Evolutionary conservation across 176 grass and related monocot genomes (phyloP).

Genomic region (Paspalum vaginatum): DNA sequence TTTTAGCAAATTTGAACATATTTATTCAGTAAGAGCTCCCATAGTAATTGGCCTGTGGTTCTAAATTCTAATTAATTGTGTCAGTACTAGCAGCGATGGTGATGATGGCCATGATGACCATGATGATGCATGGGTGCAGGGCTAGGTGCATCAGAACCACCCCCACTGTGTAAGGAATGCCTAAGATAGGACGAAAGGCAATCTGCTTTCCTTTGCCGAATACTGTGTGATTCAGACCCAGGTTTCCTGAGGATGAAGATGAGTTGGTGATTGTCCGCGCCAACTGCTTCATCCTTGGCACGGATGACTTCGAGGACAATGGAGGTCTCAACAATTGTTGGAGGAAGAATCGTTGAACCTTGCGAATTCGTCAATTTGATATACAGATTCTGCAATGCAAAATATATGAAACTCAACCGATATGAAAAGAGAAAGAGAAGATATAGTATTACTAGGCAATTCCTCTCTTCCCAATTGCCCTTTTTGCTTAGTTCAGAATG

Average conservation of each 20-base stretch:
- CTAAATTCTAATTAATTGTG: too few relatives aligned
- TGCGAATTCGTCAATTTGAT: constrained; percentile 84
- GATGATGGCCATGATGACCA: constrained; percentile 55
- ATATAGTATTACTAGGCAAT: not conserved
- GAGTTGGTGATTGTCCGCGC: constrained; percentile 90
- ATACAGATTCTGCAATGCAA: constrained; percentile 81
- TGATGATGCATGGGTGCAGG: constrained; percentile 67
- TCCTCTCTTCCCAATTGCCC: not conserved
- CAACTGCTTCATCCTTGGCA: constrained; percentile 91
- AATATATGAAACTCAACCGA: constrained; percentile 28
- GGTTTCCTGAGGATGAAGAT: constrained; percentile 95
- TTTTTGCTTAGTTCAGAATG: not conserved
- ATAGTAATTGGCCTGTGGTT: too few relatives aligned
- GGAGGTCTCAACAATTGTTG: constrained; percentile 78
- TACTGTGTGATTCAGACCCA: constrained; percentile 89
- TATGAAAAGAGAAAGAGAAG: not conserved
- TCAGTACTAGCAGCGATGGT: constrained; percentile 23
- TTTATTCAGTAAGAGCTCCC: too few relatives aligned
- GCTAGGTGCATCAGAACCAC: constrained; percentile 58
- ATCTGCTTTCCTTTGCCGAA: constrained; percentile 99
- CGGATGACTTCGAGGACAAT: constrained; percentile 83
- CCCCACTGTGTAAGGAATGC: constrained; percentile 68
- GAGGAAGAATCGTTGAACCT: constrained; percentile 76
- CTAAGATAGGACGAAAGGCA: constrained; percentile 87
- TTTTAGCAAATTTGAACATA: too few relatives aligned